Conservation (phyloP, 495 filamentous ascomycete species). For the Monascus purpureus region DNA sequence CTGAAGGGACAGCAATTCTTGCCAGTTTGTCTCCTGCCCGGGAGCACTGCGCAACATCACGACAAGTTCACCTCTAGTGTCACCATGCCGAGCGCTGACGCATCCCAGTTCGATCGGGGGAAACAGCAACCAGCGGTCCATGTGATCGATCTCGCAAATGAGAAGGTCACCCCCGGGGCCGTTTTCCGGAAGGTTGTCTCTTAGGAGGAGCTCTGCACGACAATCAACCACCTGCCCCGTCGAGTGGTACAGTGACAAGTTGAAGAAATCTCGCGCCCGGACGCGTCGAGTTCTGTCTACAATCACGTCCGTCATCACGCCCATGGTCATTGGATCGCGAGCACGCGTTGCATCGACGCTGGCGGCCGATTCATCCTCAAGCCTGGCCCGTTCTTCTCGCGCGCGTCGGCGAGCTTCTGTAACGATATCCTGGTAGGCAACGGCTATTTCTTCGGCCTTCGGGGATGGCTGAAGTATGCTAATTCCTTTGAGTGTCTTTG, state of each 20-base stretch:
- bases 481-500: conserved; percentile 66
- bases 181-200: conserved; percentile 55
- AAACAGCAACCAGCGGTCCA: conserved; percentile 76
- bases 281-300: conserved; percentile 66
- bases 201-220: conserved; percentile 72
- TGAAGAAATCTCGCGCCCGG: conserved; percentile 77
- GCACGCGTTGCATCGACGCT: conserved; percentile 67
- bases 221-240: conserved; percentile 81
- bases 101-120: conserved; percentile 56
- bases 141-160: conserved; percentile 71
- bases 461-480: conserved; percentile 41
- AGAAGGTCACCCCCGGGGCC: conserved; percentile 62
- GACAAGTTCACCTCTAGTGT: conserved; percentile 53
- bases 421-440: conserved; percentile 56
- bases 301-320: conserved; percentile 48
- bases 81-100: conserved; percentile 70
- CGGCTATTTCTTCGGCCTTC: conserved; percentile 41
- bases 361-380: conserved; percentile 82
- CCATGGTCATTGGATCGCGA: conserved; percentile 64
- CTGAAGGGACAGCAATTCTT: conserved; percentile 61
- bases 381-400: conserved; percentile 71
- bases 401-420: conserved; percentile 61
- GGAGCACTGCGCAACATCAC: conserved; percentile 59
- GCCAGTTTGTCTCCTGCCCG: conserved; percentile 45
- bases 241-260: conserved; percentile 72